Conservation (phyloP, 805 yeast genomes). For the Schwanniomyces vanrijiae region DNA sequence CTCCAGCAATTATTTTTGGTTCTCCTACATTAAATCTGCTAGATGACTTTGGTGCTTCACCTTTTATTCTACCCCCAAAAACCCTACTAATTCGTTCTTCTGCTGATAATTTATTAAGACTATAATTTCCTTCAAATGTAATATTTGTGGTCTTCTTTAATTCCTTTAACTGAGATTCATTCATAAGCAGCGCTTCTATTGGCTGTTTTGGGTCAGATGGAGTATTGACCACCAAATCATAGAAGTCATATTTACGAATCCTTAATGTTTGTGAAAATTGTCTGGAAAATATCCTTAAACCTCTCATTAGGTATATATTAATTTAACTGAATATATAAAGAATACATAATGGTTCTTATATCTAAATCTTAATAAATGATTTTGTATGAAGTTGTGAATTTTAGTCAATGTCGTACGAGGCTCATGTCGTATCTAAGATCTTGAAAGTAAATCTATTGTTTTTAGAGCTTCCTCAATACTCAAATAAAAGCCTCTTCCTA, state of each 20-base stretch:
- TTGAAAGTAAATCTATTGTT: constrained; percentile 30
- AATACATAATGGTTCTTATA: neutral
- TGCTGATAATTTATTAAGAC: constrained; percentile 29
- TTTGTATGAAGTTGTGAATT: neutral
- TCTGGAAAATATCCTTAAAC: neutral
- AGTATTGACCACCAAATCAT: constrained; percentile 37
- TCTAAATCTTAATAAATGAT: neutral
- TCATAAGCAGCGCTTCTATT: constrained; percentile 29
- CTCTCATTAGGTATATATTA: neutral
- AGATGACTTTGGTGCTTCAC: constrained; percentile 45
- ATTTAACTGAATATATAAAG: neutral
- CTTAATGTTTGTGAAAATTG: neutral
- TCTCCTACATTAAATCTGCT: constrained; percentile 37
- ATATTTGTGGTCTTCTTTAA: constrained; percentile 20
- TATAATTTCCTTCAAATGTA: constrained; percentile 34
- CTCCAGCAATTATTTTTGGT: constrained; percentile 50
- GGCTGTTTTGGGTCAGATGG: constrained; percentile 33
- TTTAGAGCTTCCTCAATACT: constrained; percentile 59
- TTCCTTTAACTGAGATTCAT: constrained; percentile 13
- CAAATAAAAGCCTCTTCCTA: constrained; percentile 37
- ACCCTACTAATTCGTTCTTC: constrained; percentile 50
- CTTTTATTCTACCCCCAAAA: constrained; percentile 59
- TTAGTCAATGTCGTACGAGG: neutral
- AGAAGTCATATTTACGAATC: constrained; percentile 17
- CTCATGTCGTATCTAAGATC: neutral